Evolutionary conservation across 2,329 filamentous ascomycete genomes (phyloP), one percentile per base, ranked within the genome.

Genomic region (Alternaria sp.): DNA sequence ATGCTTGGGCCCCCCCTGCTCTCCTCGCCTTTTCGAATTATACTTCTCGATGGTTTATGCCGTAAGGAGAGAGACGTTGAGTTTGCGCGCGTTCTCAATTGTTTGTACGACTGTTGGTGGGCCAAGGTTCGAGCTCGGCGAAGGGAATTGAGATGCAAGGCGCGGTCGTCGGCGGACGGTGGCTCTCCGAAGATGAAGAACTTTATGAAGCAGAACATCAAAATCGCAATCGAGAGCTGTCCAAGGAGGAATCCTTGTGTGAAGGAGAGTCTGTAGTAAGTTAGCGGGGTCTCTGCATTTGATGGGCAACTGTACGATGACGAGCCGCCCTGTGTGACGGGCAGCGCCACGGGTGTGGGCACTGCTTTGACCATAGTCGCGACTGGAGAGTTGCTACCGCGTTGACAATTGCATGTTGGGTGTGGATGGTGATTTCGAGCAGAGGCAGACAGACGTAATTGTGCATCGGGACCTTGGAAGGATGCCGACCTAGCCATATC

Each of bases 111-210:
- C 51, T 75, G 72, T 66, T 80, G 78, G 81, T 97, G 93, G 23
- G 91, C 89, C 59, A 94, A 84, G 2, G 91, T 92, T 67, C 91
- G 86, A 56, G 90, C 89, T 62, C 90, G 88, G 25, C 92, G 88
- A 70, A 93, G 90, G 11, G 90, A 90, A 61, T 92, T 92, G 69
- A 92, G 89, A 46, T 91, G 84, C 8, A 92, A 86, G 12, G 93
- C 92, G 20, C 91, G 92, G 58, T 91, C 89, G 67, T 97, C 94
- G 65, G 93, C 87, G 2, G 92, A 93, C 1, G 94, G 93, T 6
- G 93, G 89, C 77, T 98, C 96, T 72, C 96, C 96, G 78, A 99
- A 98, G 77, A 99, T 98, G 87, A 99, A 99, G 88, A 97, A 99
- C 79, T 97, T 97, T 81, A 99, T 98, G 82, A 99, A 98, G 71